Evolutionary conservation across 768 basidiomycete genomes (phyloP).

Genomic region (Termitomyces sp.): DNA sequence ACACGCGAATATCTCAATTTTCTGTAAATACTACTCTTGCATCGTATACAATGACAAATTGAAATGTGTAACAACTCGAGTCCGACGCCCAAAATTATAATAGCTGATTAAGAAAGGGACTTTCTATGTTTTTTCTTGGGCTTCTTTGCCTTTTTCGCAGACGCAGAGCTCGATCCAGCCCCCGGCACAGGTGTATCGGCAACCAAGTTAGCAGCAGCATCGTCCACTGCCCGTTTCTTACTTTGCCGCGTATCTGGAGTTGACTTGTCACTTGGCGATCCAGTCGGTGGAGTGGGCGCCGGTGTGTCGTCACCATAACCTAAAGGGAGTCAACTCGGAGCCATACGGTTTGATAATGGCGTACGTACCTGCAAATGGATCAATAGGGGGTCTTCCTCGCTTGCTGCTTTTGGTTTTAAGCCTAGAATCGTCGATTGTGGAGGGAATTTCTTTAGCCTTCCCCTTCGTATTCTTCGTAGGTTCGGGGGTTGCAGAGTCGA

Average conservation of each 20-base stretch:
- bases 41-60: neutral
- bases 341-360: neutral
- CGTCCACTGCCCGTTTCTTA: conserved; percentile 13
- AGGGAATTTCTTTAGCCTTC: conserved; percentile 20
- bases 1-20: neutral
- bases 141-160: conserved; percentile 26
- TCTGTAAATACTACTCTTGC: conserved; percentile 2
- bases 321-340: conserved; percentile 9
- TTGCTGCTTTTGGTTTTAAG: conserved; percentile 29
- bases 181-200: conserved; percentile 6
- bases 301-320: conserved; percentile 33
- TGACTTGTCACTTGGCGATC: neutral
- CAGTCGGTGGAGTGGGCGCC: neutral
- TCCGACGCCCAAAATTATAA: too few relatives aligned
- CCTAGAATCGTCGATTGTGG: conserved; percentile 6
- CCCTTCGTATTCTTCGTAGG: conserved; percentile 35
- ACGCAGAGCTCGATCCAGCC: conserved; percentile 1
- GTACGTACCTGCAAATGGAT: conserved; percentile 66
- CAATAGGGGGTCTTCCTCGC: conserved; percentile 50
- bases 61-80: neutral
- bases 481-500: conserved; percentile 4
- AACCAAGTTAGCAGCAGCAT: conserved; percentile 4
- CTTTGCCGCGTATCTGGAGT: conserved; percentile 5
- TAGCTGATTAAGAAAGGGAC: conserved; percentile 11
- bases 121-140: conserved; percentile 31